phyloP scores from a whole-genome alignment of 23 red algal species.

The Gracilaria vermiculophylla region DNA sequence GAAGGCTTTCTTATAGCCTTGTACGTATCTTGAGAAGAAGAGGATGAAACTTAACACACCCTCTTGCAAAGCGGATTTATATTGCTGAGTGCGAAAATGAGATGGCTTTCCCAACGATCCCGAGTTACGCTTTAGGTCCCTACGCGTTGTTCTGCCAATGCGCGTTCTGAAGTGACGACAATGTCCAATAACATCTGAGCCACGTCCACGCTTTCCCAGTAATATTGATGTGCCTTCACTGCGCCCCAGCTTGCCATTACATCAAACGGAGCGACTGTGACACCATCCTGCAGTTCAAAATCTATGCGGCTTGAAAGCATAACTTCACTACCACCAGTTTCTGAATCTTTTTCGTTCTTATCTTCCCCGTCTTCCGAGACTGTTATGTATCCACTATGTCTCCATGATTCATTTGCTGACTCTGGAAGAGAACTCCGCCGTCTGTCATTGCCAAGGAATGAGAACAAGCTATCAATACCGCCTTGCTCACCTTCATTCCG shows the following conservation, averaged over 20 bases:
- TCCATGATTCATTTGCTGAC: neutral
- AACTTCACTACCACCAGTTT: conserved; percentile 34
- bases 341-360: neutral
- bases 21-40: too few species aligned
- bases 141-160: neutral
- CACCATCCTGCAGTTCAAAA: conserved; percentile 48
- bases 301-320: conserved; percentile 44
- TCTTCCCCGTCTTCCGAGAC: neutral
- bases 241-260: conserved; percentile 62
- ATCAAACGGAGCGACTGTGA: conserved; percentile 30
- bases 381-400: conserved; percentile 10
- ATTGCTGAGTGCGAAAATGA: too few species aligned
- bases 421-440: neutral
- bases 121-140: neutral
- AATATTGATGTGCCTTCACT: conserved; percentile 58
- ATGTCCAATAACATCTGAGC: conserved; percentile 56
- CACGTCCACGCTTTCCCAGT: conserved; percentile 52
- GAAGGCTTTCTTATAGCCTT: too few species aligned
- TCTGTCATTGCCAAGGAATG: neutral
- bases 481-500: neutral
- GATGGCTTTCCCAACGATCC: neutral
- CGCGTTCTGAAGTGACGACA: conserved; percentile 23
- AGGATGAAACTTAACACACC: too few species aligned
- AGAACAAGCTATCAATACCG: conserved; percentile 14
- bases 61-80: too few species aligned